These are phyloP conservation scores for Salix dunnii DNA, from an alignment of 345 rosid species.

Conservation along the genomic window DNA sequence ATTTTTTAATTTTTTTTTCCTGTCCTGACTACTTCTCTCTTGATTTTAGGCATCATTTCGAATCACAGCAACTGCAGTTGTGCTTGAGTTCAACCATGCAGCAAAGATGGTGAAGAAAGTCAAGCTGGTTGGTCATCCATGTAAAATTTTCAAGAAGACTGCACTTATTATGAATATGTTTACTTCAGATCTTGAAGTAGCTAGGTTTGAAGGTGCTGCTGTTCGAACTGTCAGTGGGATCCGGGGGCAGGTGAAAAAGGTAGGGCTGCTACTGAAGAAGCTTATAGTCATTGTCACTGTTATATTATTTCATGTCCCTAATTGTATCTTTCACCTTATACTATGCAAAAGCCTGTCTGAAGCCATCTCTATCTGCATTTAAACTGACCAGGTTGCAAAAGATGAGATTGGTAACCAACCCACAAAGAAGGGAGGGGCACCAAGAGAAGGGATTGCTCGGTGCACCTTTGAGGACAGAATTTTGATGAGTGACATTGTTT, in stretches of 20 bases:
- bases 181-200: constrained; percentile 92
- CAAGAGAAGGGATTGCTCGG: constrained; percentile 79
- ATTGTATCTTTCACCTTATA: neutral
- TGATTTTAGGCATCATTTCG: constrained; percentile 68
- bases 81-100: constrained; percentile 82
- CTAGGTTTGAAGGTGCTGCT: constrained; percentile 82
- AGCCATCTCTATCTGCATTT: neutral
- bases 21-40: constrained; percentile 20
- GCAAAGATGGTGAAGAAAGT: constrained; percentile 71
- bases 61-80: constrained; percentile 74
- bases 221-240: constrained; percentile 90
- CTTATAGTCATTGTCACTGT: neutral
- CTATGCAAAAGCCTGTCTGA: neutral
- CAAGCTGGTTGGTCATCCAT: constrained; percentile 85
- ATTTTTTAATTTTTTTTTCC: neutral
- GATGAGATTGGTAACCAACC: constrained; percentile 71
- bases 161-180: constrained; percentile 87
- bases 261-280: constrained; percentile 12
- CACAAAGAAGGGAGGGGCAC: constrained; percentile 54
- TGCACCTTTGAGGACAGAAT: constrained; percentile 97
- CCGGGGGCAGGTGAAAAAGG: constrained; percentile 92
- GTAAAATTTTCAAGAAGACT: constrained; percentile 85
- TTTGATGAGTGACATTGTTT: constrained; percentile 82
- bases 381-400: constrained; percentile 59
- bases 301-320: neutral